A percentile compares a stretch with the other conserved stretches of the same genome.
phyloP scores from a whole-genome alignment of 495 filamentous ascomycete genomes.

The Neurospora hispaniola region DNA sequence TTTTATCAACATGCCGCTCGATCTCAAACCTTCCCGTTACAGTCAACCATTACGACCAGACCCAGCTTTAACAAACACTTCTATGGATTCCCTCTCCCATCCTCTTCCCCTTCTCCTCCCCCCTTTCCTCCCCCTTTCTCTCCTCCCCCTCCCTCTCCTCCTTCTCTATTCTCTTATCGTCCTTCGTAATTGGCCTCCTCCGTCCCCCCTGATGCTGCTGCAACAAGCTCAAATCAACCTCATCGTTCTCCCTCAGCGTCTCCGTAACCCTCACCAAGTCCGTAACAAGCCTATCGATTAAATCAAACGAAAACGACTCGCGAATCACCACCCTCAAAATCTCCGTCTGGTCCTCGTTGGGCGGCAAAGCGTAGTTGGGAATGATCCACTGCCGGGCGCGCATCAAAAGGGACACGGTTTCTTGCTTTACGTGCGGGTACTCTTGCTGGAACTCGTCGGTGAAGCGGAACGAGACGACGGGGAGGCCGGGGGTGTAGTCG shows the following conservation, averaged over 20 bases:
- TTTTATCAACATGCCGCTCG: not conserved
- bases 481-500: slow-evolving; percentile 56
- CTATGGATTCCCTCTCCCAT: slow-evolving; percentile 51
- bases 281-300: slow-evolving; percentile 50
- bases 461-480: slow-evolving; percentile 61
- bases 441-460: slow-evolving; percentile 50
- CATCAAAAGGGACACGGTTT: slow-evolving; percentile 51
- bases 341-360: slow-evolving; percentile 50
- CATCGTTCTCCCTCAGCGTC: slow-evolving; percentile 42
- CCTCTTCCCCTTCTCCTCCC: slow-evolving; percentile 18
- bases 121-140: slow-evolving; percentile 11
- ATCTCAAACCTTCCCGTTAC: not conserved
- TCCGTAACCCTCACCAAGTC: slow-evolving; percentile 48
- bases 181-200: slow-evolving; percentile 11
- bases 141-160: slow-evolving; percentile 11
- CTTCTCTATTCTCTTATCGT: slow-evolving; percentile 19
- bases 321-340: slow-evolving; percentile 61
- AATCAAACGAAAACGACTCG: slow-evolving; percentile 58
- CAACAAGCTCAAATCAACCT: slow-evolving; percentile 34
- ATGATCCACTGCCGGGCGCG: slow-evolving; percentile 66
- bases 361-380: slow-evolving; percentile 64
- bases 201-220: slow-evolving; percentile 20
- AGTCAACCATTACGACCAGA: not conserved
- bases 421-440: slow-evolving; percentile 57
- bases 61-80: slow-evolving; percentile 42